Base-by-base conservation (phyloP, 176 grass and related monocot species). In the Cenchrus fungigraminus region DNA sequence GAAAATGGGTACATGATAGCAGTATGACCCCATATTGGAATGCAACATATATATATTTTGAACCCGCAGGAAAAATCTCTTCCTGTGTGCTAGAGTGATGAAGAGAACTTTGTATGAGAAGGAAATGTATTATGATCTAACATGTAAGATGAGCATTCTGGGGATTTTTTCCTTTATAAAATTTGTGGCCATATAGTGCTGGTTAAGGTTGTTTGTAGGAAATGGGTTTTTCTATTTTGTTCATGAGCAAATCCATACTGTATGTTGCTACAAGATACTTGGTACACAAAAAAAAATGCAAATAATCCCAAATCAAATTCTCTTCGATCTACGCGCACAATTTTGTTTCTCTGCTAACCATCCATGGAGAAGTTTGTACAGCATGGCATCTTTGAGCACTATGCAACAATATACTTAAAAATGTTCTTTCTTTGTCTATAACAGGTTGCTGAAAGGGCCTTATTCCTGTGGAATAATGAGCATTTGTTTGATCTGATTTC, bases 401-500 rank as follows among this genome's bases (percentile, higher is more conserved):
- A 62, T 76, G 45, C 22, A 70, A 79, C 6, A 25, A 17, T 37
- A 16, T 81, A 70, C 80, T 84, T 44, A 75, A 46, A 60, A 70
- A 56, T 75, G 44, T 16, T 84, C 9, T 45, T 72, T 76, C 16
- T 66, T 82, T 54, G 17, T 68, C 77, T 65, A 70, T 94, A 55
- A 75, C 90, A 99, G 97, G 97, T 99, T 77, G 93, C 97, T 13
- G 97, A 99, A 81, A 92, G 97, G 58, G 90, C 97, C 17, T 53
- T 99, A 79, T 92, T 94, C 87, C 80, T 99, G 77, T 99, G 93
- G 90, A 99, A 99, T 68, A 99, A 96, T 0, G 94, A 99, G 45
- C 97, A 96, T 59, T 49, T 96, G 76, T 90, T 99, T 5, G 65
- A 69, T 66, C 77, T 99, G 76, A 95, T 99, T 25, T 89, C 90